Conservation (phyloP, 2,329 filamentous ascomycete genomes). For the Talaromyces sp. region DNA sequence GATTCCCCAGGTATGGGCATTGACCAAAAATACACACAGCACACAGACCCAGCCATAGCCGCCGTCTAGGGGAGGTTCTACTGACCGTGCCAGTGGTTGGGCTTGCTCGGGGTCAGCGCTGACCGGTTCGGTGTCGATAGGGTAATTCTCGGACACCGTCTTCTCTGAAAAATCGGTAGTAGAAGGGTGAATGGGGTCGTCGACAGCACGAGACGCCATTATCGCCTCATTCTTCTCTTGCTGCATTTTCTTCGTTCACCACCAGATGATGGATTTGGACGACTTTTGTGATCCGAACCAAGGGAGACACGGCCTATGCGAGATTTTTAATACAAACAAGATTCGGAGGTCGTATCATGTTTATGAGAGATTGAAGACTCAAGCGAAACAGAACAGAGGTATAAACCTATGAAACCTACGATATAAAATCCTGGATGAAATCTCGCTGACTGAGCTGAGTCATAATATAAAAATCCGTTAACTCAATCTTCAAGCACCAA, state of each 20-base stretch:
- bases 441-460: background rate
- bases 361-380: no score
- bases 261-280: background rate
- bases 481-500: background rate
- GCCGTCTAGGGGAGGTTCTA: slow-evolving; percentile 47
- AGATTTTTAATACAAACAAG: background rate
- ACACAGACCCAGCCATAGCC: slow-evolving; percentile 65
- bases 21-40: slow-evolving; percentile 56
- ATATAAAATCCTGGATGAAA: background rate
- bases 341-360: no score
- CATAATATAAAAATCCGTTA: background rate
- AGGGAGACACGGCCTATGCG: background rate
- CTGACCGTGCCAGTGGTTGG: background rate
- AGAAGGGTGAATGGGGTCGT: background rate
- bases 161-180: background rate
- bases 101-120: background rate
- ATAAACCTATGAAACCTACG: background rate
- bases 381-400: no score
- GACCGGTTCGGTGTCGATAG: background rate
- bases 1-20: slow-evolving; percentile 72
- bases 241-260: background rate
- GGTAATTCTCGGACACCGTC: background rate
- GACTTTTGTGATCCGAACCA: background rate
- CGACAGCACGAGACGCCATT: background rate
- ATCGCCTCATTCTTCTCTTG: background rate